Evolutionary conservation across 83 land plant species (phyloP).

Genomic region (Isoetes engelmannii): DNA sequence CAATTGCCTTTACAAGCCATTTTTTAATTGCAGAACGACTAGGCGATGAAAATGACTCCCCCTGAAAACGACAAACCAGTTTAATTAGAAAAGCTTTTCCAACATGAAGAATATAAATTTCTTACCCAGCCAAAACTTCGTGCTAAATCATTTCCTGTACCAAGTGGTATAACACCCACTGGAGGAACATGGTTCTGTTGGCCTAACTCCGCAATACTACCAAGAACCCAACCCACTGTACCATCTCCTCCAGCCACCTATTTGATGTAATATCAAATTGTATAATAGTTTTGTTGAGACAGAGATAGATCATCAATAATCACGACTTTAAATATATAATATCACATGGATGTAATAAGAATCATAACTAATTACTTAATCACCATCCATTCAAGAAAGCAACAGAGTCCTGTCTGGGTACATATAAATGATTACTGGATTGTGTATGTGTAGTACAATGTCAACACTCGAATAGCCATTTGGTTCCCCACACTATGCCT

Average conservation of each 20-base stretch:
- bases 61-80: conserved; percentile 39
- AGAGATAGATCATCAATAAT: too few species aligned
- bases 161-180: conserved; percentile 82
- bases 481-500: too few species aligned
- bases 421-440: too few species aligned
- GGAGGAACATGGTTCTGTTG: conserved; percentile 52
- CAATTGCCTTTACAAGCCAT: conserved; percentile 40
- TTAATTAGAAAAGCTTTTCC: background rate
- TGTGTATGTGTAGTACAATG: too few species aligned
- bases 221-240: conserved; percentile 94
- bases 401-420: too few species aligned
- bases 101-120: background rate
- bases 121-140: conserved; percentile 99
- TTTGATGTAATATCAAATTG: background rate
- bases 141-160: conserved; percentile 96
- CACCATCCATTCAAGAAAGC: too few species aligned
- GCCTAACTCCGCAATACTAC: conserved; percentile 51
- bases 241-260: conserved; percentile 99
- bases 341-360: too few species aligned
- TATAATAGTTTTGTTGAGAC: too few species aligned
- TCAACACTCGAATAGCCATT: too few species aligned
- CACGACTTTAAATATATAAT: too few species aligned
- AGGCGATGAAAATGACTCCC: conserved; percentile 76
- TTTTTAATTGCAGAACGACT: conserved; percentile 62
- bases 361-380: too few species aligned